Percentiles rank a stretch among this genome's conserved stretches.
phyloP scores from a whole-genome alignment of 441 rosid species.

The Croton setiger region DNA sequence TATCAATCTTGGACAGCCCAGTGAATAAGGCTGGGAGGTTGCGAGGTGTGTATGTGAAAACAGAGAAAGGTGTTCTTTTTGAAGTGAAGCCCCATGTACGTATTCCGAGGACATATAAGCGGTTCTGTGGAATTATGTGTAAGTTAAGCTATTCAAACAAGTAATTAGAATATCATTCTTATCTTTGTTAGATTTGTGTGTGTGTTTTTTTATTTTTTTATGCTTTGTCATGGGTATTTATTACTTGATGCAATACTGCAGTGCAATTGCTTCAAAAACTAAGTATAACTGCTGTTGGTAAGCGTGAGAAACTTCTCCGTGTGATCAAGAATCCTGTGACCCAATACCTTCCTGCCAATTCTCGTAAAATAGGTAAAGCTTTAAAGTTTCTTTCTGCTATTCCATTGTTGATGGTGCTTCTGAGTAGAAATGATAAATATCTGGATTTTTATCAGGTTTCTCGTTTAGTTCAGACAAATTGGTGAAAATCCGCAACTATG shows the following conservation, averaged over 20 bases:
- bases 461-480: conserved; percentile 73
- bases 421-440: not conserved
- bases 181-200: not conserved
- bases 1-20: conserved; percentile 76
- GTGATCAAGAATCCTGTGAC: conserved; percentile 32
- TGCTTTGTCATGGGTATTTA: not conserved
- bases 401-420: not conserved
- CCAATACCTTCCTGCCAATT: conserved; percentile 30
- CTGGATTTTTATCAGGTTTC: conserved; percentile 45
- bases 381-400: not conserved
- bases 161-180: not conserved
- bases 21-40: conserved; percentile 78
- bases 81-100: conserved; percentile 84
- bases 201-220: not conserved
- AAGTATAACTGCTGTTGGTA: conserved; percentile 28
- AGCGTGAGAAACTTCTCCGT: conserved; percentile 30
- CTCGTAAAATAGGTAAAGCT: conserved; percentile 46
- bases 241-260: conserved; percentile 13
- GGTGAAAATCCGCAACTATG: conserved; percentile 57
- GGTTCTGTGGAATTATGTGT: conserved; percentile 79
- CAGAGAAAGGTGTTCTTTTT: conserved; percentile 77
- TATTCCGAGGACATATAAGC: conserved; percentile 76
- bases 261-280: conserved; percentile 36
- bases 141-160: conserved; percentile 12
- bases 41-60: conserved; percentile 63